Percentiles rank a stretch among this genome's conserved stretches.
Conservation (phyloP, 768 basidiomycete species). For the Lactarius tabidus region DNA sequence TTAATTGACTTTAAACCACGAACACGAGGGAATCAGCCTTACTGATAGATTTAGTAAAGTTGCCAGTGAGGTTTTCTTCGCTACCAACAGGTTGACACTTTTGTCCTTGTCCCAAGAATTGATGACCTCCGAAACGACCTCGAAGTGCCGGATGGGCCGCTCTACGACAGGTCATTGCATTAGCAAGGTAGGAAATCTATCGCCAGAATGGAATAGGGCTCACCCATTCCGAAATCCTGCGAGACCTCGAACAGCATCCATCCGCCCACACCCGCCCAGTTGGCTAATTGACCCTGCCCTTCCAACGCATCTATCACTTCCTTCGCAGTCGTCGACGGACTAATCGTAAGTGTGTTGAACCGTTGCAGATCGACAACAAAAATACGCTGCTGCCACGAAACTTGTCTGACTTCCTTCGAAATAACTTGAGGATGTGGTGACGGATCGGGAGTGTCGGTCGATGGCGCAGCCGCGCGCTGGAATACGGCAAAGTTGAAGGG, state of each 20-base stretch:
- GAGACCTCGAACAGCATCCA: slow-evolving; percentile 93
- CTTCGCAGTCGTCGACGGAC: slow-evolving; percentile 59
- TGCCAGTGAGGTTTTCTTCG: slow-evolving; percentile 70
- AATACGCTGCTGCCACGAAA: slow-evolving; percentile 57
- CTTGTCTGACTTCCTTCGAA: slow-evolving; percentile 22
- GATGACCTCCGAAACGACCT: slow-evolving; percentile 73
- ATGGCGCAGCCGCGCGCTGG: slow-evolving; percentile 37
- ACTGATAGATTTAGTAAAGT: slow-evolving; percentile 56
- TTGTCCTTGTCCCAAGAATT: slow-evolving; percentile 88
- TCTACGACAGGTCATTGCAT: slow-evolving; percentile 44
- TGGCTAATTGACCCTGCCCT: slow-evolving; percentile 59
- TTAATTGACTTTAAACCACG: slow-evolving; percentile 16
- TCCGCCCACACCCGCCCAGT: slow-evolving; percentile 53
- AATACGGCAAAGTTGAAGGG: slow-evolving; percentile 19
- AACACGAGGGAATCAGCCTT: slow-evolving; percentile 30
- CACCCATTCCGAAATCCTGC: slow-evolving; percentile 91
- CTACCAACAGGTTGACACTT: slow-evolving; percentile 72
- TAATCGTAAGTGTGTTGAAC: slow-evolving; percentile 70
- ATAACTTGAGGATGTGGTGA: not conserved
- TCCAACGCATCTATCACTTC: slow-evolving; percentile 68
- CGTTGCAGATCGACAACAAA: slow-evolving; percentile 76
- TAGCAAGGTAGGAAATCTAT: not conserved
- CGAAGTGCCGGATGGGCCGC: slow-evolving; percentile 84
- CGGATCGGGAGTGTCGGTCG: slow-evolving; percentile 28
- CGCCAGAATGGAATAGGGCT: slow-evolving; percentile 28